Evolutionary conservation across 148 eudicot genomes (phyloP).

Genomic region (Limonium bicolor): DNA sequence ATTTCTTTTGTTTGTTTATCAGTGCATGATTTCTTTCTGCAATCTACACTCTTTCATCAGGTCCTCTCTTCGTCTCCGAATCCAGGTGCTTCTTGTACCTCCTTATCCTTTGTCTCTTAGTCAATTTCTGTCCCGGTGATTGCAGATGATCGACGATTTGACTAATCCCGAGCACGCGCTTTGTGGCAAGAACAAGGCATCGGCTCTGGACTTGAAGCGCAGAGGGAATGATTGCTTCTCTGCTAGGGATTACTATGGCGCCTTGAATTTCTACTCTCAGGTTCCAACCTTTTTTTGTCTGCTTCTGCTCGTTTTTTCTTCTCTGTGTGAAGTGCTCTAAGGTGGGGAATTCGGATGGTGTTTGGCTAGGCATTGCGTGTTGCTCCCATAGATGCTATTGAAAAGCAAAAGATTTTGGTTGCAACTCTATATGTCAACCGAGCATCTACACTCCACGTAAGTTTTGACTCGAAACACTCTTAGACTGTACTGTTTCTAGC

Average conservation of each 20-base stretch:
- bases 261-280: constrained; percentile 52
- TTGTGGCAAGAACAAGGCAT: constrained; percentile 46
- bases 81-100: background rate
- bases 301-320: too few relatives aligned
- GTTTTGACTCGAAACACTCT: constrained; percentile 6
- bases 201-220: constrained; percentile 50
- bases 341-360: too few relatives aligned
- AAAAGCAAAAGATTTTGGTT: constrained; percentile 41
- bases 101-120: background rate
- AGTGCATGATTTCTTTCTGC: constrained; percentile 50
- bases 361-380: constrained; percentile 69
- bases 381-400: constrained; percentile 58
- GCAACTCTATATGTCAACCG: constrained; percentile 69
- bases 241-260: constrained; percentile 34
- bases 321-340: too few relatives aligned
- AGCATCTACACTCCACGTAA: constrained; percentile 66
- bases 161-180: constrained; percentile 35
- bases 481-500: constrained; percentile 1
- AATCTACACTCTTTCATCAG: constrained; percentile 44
- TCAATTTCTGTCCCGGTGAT: background rate
- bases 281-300: constrained; percentile 10
- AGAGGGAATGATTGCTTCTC: constrained; percentile 63
- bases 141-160: constrained; percentile 60
- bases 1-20: constrained; percentile 45
- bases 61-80: constrained; percentile 10